Evolutionary conservation across 202 grass and related monocot species (phyloP).

Genomic region (Bolboschoenoplectus hybrid): DNA sequence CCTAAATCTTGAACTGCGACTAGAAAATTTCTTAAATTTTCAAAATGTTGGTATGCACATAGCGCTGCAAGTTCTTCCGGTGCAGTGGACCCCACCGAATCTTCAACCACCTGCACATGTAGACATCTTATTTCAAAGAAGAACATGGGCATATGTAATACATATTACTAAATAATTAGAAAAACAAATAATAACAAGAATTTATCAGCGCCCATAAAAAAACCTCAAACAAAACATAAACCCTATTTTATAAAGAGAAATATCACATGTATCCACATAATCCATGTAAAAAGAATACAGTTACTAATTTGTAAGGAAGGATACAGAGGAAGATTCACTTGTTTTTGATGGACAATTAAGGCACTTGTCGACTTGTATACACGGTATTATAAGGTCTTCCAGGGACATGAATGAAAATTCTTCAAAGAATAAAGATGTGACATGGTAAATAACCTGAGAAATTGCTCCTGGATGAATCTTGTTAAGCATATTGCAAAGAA

Average conservation of each 20-base stretch:
- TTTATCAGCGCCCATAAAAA: background rate
- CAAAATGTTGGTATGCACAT: conserved; percentile 48
- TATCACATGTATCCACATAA: background rate
- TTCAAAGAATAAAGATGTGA: conserved; percentile 4
- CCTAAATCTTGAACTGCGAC: conserved; percentile 42
- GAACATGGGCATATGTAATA: background rate
- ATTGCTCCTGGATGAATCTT: conserved; percentile 47
- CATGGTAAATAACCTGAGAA: conserved; percentile 37
- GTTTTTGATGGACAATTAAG: conserved; percentile 19
- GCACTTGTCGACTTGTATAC: background rate
- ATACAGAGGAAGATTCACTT: background rate
- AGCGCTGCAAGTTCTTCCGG: conserved; percentile 37
- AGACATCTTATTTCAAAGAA: background rate
- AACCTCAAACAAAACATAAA: background rate
- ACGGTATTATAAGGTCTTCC: background rate
- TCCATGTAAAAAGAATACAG: background rate
- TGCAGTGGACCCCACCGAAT: conserved; percentile 26
- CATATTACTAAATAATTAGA: conserved; percentile 6
- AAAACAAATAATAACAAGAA: background rate
- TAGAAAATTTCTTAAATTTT: conserved; percentile 49
- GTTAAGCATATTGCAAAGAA: conserved; percentile 51
- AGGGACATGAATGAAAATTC: background rate
- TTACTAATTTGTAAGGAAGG: background rate
- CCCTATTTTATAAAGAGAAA: background rate
- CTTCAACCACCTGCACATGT: conserved; percentile 36